Percentiles rank a stretch among this genome's conserved stretches.
Evolutionary conservation across 2,329 filamentous ascomycete species (phyloP).

Genomic region (Trichothecium sympodiale): DNA sequence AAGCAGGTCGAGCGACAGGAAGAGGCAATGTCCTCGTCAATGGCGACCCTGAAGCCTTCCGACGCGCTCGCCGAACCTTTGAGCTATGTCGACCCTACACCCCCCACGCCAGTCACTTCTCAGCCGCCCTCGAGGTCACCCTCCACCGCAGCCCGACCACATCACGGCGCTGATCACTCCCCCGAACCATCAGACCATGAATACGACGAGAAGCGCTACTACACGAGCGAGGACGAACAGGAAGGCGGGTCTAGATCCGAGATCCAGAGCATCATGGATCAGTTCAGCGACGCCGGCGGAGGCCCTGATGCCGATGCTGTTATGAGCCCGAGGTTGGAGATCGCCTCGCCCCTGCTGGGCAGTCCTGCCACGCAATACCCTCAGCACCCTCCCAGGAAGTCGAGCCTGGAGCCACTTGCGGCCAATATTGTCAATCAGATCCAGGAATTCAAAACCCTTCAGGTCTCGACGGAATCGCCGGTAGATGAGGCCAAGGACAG

Average conservation of each 20-base stretch:
- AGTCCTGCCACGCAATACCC: conserved; percentile 58
- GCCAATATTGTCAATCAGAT: conserved; percentile 36
- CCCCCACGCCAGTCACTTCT: conserved; percentile 42
- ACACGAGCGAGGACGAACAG: conserved; percentile 49
- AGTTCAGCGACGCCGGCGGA: conserved; percentile 69
- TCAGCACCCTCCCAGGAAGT: conserved; percentile 71
- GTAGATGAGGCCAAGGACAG: conserved; percentile 23
- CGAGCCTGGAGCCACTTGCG: conserved; percentile 70
- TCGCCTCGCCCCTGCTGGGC: conserved; percentile 68
- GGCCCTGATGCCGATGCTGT: conserved; percentile 70
- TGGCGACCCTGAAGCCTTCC: conserved; percentile 36
- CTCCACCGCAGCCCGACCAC: conserved; percentile 40
- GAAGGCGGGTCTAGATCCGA: conserved; percentile 67
- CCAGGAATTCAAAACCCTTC: conserved; percentile 33
- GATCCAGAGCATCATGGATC: conserved; percentile 96
- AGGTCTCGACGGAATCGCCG: conserved; percentile 27
- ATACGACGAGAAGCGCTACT: conserved; percentile 44
- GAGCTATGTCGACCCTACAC: conserved; percentile 46
- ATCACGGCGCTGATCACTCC: conserved; percentile 29
- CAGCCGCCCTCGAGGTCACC: conserved; percentile 48
- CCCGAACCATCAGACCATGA: conserved; percentile 41
- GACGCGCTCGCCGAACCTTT: conserved; percentile 32
- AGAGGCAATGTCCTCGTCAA: conserved; percentile 23
- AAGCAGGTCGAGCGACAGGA: conserved; percentile 11
- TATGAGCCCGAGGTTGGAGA: conserved; percentile 80